Conservation (phyloP, 441 rosid genomes). For the Gossypium gossypioides region DNA sequence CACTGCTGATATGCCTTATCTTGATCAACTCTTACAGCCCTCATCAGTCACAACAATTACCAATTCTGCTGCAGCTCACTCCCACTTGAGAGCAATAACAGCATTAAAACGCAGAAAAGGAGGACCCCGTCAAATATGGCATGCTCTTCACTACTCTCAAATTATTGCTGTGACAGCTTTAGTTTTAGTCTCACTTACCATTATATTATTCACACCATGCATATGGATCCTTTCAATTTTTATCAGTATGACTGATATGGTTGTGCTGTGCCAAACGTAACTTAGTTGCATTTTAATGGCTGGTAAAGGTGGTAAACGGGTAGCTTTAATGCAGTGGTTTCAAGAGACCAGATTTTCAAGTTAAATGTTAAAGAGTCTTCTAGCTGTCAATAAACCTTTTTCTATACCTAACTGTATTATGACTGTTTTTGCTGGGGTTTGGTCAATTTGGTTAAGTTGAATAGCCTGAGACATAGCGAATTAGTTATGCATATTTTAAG, state of each 20-base stretch:
- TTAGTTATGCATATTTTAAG: background rate
- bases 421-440: background rate
- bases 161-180: conserved; percentile 17
- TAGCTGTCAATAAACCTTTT: background rate
- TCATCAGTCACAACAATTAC: conserved; percentile 65
- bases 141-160: conserved; percentile 22
- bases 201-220: background rate
- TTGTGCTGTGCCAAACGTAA: background rate
- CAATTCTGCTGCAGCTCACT: conserved; percentile 61
- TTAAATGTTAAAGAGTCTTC: background rate
- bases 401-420: background rate
- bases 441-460: background rate
- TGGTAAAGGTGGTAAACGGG: background rate
- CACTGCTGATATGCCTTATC: conserved; percentile 83
- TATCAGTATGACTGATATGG: background rate
- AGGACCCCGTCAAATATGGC: conserved; percentile 78
- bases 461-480: background rate
- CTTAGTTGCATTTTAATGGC: background rate
- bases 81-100: conserved; percentile 83
- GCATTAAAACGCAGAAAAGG: conserved; percentile 77
- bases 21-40: conserved; percentile 89
- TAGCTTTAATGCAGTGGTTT: background rate
- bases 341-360: background rate
- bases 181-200: conserved; percentile 6
- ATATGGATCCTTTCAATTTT: background rate